A percentile compares a stretch with the other conserved stretches of the same genome.
Conservation (phyloP, 768 basidiomycete species). For the Serpula lacrymans region DNA sequence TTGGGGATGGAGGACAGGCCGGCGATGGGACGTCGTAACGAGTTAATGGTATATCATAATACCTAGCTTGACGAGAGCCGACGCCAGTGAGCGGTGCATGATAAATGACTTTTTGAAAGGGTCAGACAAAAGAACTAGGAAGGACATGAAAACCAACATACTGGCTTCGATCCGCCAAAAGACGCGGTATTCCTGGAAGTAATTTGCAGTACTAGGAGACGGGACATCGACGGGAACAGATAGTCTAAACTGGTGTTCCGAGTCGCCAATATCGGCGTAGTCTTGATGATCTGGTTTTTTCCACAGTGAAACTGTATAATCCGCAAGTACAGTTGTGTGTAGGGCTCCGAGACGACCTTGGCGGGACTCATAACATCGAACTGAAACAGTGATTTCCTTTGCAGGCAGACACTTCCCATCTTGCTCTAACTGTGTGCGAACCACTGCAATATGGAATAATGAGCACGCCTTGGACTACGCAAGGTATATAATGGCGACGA, state of each 20-base stretch:
- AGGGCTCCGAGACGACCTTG: slow-evolving; percentile 54
- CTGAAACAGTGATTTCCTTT: slow-evolving; percentile 65
- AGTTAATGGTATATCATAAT: slow-evolving; percentile 69
- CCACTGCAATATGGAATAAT: no score
- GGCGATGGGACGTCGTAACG: slow-evolving; percentile 60
- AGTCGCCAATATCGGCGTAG: slow-evolving; percentile 58
- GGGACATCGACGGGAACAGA: slow-evolving; percentile 57
- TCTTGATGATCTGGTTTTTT: slow-evolving; percentile 54
- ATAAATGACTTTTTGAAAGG: slow-evolving; percentile 49
- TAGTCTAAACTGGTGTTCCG: slow-evolving; percentile 71
- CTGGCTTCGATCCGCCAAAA: slow-evolving; percentile 85
- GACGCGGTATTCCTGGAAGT: slow-evolving; percentile 75
- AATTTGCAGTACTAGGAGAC: slow-evolving; percentile 62
- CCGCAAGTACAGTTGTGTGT: slow-evolving; percentile 65
- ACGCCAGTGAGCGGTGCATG: slow-evolving; percentile 64
- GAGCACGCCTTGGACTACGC: background rate
- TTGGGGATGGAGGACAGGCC: slow-evolving; percentile 32
- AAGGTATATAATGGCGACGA: slow-evolving; percentile 3
- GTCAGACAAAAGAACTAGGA: slow-evolving; percentile 14
- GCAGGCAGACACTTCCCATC: slow-evolving; percentile 67
- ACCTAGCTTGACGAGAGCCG: slow-evolving; percentile 64
- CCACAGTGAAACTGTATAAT: slow-evolving; percentile 68
- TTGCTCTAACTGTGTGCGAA: slow-evolving; percentile 66
- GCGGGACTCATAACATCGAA: slow-evolving; percentile 82
- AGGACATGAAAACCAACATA: slow-evolving; percentile 31